Percentiles rank a stretch among this genome's conserved stretches.
Conservation (phyloP, 2,329 filamentous ascomycete species). For the Arthrobotrys conoides region DNA sequence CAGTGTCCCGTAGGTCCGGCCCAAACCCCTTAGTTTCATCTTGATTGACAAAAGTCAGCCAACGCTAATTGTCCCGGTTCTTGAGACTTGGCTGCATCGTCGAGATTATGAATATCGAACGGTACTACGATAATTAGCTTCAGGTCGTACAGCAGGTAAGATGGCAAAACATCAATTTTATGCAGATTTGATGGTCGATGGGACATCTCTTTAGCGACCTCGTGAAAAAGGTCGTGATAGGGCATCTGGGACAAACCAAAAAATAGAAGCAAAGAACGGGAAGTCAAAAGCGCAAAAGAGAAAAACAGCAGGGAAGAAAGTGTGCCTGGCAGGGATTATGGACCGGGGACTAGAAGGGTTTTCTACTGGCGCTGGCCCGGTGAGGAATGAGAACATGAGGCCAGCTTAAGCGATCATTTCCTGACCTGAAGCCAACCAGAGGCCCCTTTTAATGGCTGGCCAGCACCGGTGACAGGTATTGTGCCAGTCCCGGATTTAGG, state of each 20-base stretch:
- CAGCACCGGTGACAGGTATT: neutral
- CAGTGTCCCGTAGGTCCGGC: constrained; percentile 18
- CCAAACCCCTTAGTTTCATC: constrained; percentile 60
- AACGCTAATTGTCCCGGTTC: constrained; percentile 14
- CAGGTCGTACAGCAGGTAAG: constrained; percentile 54
- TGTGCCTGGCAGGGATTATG: constrained; percentile 49
- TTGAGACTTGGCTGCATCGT: constrained; percentile 12
- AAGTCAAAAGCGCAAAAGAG: constrained; percentile 56
- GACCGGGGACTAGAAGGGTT: constrained; percentile 27
- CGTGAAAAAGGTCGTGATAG: constrained; percentile 43
- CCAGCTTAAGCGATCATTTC: constrained; percentile 57
- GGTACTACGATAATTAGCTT: constrained; percentile 44
- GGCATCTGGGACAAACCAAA: constrained; percentile 28
- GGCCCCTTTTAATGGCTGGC: constrained; percentile 36
- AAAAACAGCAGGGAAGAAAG: constrained; percentile 29
- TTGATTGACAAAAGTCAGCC: constrained; percentile 35
- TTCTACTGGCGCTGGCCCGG: constrained; percentile 46
- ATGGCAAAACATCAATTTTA: constrained; percentile 43
- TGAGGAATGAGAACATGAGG: constrained; percentile 43
- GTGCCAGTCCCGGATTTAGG: constrained; percentile 45
- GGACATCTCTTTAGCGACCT: constrained; percentile 28
- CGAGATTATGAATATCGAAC: constrained; percentile 16
- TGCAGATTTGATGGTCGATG: constrained; percentile 33
- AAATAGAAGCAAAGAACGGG: constrained; percentile 56
- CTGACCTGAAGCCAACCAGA: constrained; percentile 43